Conservation (phyloP, 2,329 filamentous ascomycete species). For the Aspergillus tamarii region DNA sequence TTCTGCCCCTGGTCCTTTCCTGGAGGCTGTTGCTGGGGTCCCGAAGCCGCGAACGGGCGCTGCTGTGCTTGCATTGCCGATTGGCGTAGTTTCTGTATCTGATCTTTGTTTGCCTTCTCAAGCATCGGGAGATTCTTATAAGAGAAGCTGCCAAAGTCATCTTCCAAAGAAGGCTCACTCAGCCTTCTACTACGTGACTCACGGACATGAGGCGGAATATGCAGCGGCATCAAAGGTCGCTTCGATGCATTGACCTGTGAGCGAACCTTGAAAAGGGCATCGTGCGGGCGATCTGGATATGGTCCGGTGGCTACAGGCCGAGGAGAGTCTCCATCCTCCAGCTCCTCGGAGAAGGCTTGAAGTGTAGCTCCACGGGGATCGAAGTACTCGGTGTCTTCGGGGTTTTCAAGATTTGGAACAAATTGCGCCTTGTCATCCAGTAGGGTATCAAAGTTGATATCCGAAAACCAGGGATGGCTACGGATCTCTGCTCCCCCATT, state of each 20-base stretch:
- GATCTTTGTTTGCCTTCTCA: constrained; percentile 98
- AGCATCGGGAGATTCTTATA: constrained; percentile 97
- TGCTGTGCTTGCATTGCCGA: constrained; percentile 78
- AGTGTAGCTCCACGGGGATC: constrained; percentile 88
- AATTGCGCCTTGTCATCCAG: constrained; percentile 97
- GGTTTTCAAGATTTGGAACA: constrained; percentile 87
- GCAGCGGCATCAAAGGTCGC: constrained; percentile 88
- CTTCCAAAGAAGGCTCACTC: constrained; percentile 83
- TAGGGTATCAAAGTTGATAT: constrained; percentile 84
- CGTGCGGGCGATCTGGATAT: constrained; percentile 87
- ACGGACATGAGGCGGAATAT: constrained; percentile 94
- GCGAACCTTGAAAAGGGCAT: constrained; percentile 86
- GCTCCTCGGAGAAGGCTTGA: constrained; percentile 89
- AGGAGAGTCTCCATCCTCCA: constrained; percentile 85
- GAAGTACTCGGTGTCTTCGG: constrained; percentile 98
- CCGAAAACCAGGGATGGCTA: constrained; percentile 83
- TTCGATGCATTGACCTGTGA: constrained; percentile 87
- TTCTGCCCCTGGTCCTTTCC: constrained; percentile 10
- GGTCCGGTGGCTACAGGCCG: constrained; percentile 70
- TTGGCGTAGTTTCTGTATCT: constrained; percentile 92
- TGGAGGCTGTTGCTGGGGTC: constrained; percentile 28
- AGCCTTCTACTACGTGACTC: constrained; percentile 85
- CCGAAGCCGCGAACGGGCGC: constrained; percentile 46
- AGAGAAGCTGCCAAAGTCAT: constrained; percentile 94
- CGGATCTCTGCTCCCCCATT: constrained; percentile 92